Evolutionary conservation across 805 yeast genomes (phyloP), one percentile per base, ranked within the genome.

Genomic region (Ogataea methanolica): DNA sequence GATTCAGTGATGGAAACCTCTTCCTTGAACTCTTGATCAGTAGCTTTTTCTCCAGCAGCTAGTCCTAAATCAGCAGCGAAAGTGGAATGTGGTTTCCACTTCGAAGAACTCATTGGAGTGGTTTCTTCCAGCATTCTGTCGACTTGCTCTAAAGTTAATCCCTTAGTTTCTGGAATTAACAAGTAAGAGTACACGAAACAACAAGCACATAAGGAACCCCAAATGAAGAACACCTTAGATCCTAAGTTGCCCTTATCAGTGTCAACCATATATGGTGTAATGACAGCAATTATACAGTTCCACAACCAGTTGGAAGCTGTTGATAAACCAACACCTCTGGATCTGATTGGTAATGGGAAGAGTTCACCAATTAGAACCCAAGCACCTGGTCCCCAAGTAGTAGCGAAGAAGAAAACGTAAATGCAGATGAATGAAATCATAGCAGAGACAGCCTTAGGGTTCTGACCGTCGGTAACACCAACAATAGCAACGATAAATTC

Each of bases 271-370:
- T 80, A 82, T 41, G 90, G 88, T 39, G 90, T 85, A 47, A 83
- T 82, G 61, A 79, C 83, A n/a, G 88, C 87, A 65, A 85, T 83
- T 23, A 76, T 79, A 65, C 85, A 85, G 70, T 86, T 86, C 70
- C 82, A 83, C 37, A 83, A 63, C 94, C 94, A 86, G 70, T 86
- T 86, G 40, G 90, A 79, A 33, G 91, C 85, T 17, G 86, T 82
- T 12, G 86, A 76, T 45, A 85, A 64, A 23, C 86, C 80, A 48
- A 84, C 79, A 48, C 87, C 88, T 63, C 82, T 82, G 47, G 87
- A 86, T 63, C 94, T 79, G 52, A 83, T 79, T 63, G 84, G 79
- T 45, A 86, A 77, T 52, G 91, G 88, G 75, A 77, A 86, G 42
- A 77, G 67, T 58, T 80, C 85, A 57, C 82, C 80, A 57, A 70